Base-by-base conservation (phyloP, 495 filamentous ascomycete genomes). In the Staphylotrichum longicolle region DNA sequence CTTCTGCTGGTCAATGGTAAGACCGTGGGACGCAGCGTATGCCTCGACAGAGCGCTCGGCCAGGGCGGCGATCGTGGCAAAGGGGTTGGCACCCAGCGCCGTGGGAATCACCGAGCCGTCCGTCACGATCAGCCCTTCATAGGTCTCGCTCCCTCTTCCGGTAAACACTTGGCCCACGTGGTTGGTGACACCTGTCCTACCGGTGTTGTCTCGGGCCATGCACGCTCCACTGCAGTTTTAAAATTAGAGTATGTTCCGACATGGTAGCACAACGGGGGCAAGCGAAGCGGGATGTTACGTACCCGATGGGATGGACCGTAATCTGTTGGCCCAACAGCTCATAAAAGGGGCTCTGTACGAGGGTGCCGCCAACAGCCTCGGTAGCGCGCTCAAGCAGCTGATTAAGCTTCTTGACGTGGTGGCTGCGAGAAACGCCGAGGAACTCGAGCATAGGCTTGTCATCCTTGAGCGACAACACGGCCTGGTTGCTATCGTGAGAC, bases 401-500 rank as follows among this genome's bases (percentile, higher is more conserved):
- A 57, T 85, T 83, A 32, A 87, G 67, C 49, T 79, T 62, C 56
- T 81, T 77, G 44, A 85, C 78, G 64, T 85, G 82, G 46, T 78
- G 74, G 48, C 76, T 81, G 35, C 79, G 73, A 4, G 78, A 80
- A 27, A 85, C 82, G 7, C 84, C 85, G 3, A 82, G 66, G 62
- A 86, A 86, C 54, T 83, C 79, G 0, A 87, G 70, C 27, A 82
- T 73, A 2, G 82, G 81, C 65, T 85, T 85, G 64, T 87, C 83
- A 50, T 84, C 72, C 65, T 86, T 74, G 20, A 89, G 66, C 4
- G 80, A 81, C 50, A 89, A 63, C 8, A 80, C 79, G 3, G 82
- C 81, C 72, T 89, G 81, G 69, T 88, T 86, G 75, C 80, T 84
- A 63, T 88, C 87, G 63, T 89, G 86, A 7, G 80, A 85, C 87